Base-by-base conservation (phyloP, 2,329 filamentous ascomycete genomes). In the Fonsecaea nubica region DNA sequence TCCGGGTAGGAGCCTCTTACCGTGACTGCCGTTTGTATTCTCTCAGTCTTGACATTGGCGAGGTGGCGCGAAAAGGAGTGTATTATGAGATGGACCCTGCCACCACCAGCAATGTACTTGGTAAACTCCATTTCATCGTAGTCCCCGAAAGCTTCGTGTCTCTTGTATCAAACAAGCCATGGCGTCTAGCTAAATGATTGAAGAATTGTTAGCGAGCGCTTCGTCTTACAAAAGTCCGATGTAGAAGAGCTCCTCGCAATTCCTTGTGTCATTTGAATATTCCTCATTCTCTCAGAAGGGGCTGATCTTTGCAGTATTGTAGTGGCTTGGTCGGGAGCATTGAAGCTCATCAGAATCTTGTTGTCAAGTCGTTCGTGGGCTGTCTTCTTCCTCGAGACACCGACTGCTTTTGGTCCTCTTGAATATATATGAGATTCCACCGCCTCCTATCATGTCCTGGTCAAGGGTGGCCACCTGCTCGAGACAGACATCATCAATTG, bases 391-490 rank as follows among this genome's bases (percentile, higher is more conserved):
- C 53, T 35, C 40, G n/a, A 68, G 35, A 54, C 36, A n/a, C 42
- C 66, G 66, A 35, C 59, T 54, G 10, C 69, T 66, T 15, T 60
- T 67, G 1, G 62, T 68, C 58, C 68, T 72, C 63, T 69, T 71
- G 69, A 73, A 73, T 9, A 73, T 53, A 53, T 70, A 73, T 12
- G 69, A 63, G 18, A 73, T 58, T 3, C 69, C 63, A 15, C 72
- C 69, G 5, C 67, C 65, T 5, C 63, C 66, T 10, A 68, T 64
- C 42, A 68, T 62, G 15, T 72, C 62, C 15, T 54, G 33, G 25
- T 62, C 64, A 21, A 72, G 65, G 25, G 57, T 63, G 12, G 72
- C 63, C 33, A 72, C 45, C 50, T 72, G 63, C 54, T 71, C 69
- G 5, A 73, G 61, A 56, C 70, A 72, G n/a, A 21, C 21, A 57